A percentile compares a stretch with the other conserved stretches of the same genome.
These are phyloP conservation scores for Ophiostoma fasciatum DNA, from an alignment of 2,329 filamentous ascomycete genomes.

Conservation along the genomic window DNA sequence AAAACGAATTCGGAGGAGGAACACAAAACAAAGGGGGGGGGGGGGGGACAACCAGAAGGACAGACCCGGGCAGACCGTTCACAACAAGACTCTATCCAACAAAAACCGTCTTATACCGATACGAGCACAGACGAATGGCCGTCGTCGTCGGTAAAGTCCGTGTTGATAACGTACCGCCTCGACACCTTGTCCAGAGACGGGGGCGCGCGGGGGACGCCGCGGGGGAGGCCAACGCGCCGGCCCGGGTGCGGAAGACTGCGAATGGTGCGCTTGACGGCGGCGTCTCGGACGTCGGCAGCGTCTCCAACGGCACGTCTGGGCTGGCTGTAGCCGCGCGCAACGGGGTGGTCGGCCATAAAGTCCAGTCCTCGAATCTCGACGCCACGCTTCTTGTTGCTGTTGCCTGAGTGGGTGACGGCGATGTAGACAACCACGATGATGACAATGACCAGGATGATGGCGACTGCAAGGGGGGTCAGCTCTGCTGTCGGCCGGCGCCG, in stretches of 20 bases:
- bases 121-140: not conserved
- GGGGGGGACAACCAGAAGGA: too few species aligned
- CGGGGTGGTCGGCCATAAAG: slow-evolving; percentile 11
- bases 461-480: slow-evolving; percentile 25
- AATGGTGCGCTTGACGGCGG: too few species aligned
- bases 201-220: too few species aligned
- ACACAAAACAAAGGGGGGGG: too few species aligned
- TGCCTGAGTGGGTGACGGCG: slow-evolving; percentile 23
- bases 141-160: slow-evolving; percentile 8
- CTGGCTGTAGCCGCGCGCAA: slow-evolving; percentile 12
- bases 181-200: not conserved
- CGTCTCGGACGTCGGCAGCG: not conserved
- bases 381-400: slow-evolving; percentile 17
- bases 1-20: too few species aligned
- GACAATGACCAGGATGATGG: slow-evolving; percentile 37
- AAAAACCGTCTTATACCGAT: too few species aligned
- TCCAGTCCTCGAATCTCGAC: slow-evolving; percentile 13
- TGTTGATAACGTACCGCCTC: slow-evolving; percentile 8
- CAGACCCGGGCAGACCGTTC: too few species aligned
- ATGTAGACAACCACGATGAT: slow-evolving; percentile 36
- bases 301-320: slow-evolving; percentile 13
- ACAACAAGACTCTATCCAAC: not conserved
- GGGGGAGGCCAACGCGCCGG: too few species aligned
- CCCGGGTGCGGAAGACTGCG: too few species aligned
- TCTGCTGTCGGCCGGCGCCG: too few species aligned